Evolutionary conservation across 352 stramenopile species (phyloP).

Genomic region (Globisporangium recalcitrans): DNA sequence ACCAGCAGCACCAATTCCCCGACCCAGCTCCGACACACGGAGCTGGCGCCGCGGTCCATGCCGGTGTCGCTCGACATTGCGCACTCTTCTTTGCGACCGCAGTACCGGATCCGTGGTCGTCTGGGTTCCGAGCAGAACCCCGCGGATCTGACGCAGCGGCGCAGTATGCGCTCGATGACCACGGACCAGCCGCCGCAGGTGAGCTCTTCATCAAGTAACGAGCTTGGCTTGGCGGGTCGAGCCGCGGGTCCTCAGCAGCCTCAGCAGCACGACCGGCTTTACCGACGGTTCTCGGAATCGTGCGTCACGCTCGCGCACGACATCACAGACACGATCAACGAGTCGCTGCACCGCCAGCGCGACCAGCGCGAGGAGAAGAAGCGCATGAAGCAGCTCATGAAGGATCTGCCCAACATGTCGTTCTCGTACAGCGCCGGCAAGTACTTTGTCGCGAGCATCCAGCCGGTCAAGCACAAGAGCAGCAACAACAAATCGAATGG

Average conservation of each 20-base stretch:
- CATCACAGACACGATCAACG: conserved; percentile 21
- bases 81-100: conserved; percentile 3
- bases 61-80: conserved; percentile 15
- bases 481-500: background rate
- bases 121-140: conserved; percentile 12
- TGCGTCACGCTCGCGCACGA: conserved; percentile 32
- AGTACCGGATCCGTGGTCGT: background rate
- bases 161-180: background rate
- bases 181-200: background rate
- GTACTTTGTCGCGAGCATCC: conserved; percentile 54
- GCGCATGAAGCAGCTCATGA: conserved; percentile 47
- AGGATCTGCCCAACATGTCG: conserved; percentile 74
- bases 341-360: conserved; percentile 39
- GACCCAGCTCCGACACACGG: conserved; percentile 15
- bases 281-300: conserved; percentile 25
- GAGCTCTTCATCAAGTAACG: background rate
- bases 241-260: background rate
- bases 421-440: conserved; percentile 48
- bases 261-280: conserved; percentile 9
- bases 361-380: conserved; percentile 47
- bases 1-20: background rate
- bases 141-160: background rate
- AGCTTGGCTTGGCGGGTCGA: background rate
- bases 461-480: conserved; percentile 33
- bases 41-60: conserved; percentile 12